Base-by-base conservation (phyloP, 2,329 filamentous ascomycete species). In the Epichloe coenophiala region DNA sequence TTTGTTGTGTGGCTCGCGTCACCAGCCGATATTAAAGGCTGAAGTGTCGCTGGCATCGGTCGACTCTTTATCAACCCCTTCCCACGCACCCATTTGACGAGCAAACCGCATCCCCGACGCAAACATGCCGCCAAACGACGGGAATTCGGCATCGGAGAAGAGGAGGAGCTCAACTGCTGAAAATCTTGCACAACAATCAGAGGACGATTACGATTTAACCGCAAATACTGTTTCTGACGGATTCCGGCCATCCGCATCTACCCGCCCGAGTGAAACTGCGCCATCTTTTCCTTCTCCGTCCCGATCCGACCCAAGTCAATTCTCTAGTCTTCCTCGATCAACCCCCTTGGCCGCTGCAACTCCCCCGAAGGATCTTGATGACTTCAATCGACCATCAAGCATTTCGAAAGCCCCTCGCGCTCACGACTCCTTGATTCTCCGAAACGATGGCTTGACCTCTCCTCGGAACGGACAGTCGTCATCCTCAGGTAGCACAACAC, bases 211-310 rank as follows among this genome's bases (percentile, higher is more conserved):
- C 52, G 72, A 73, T 56, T 58, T 77, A 59, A 65, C 66, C 46
- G 74, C 71, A 31, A 68, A 74, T 63, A 69, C 70, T 47, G 70
- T 81, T 51, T 72, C 76, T 15, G 75, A 78, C 58, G 75, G 74
- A 48, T 77, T 75, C 57, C 67, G 73, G 51, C 74, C 73, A 23
- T 40, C 42, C 12, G 21, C 46, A 11, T 21, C 44, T 9, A 5
- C 43, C 23, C 7, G 13, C 15, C 13, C 21, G 21, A 43, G 38
- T 23, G 42, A 15, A n/a, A 15, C 41, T 19, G 13, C 19, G 15
- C 12, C 58, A 42, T 51, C 57, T 31, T 52, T 60, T 45, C 54
- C 60, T 33, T 58, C 58, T 50, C 59, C 56, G 48, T 50, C 33
- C 23, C 48, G 35, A 44, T 56, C 21, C 42, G 52, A 33, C 46